phyloP scores from a whole-genome alignment of 2,329 filamentous ascomycete species.

The Scedosporium boydii region DNA sequence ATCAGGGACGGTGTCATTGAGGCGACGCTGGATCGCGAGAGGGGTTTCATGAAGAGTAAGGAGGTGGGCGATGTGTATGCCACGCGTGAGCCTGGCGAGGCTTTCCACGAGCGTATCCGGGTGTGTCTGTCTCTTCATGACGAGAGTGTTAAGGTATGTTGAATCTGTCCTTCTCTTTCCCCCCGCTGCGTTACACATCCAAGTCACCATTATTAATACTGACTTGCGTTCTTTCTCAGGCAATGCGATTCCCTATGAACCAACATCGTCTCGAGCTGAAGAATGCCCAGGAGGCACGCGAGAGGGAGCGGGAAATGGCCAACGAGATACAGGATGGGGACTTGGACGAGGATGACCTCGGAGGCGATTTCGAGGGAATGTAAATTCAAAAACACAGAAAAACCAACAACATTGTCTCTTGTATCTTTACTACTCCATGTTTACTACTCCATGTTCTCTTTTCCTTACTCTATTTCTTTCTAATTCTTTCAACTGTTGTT shows the following conservation, averaged over 20 bases:
- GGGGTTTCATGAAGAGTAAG: slow-evolving; percentile 97
- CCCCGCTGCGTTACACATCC: not conserved
- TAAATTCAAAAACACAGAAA: slow-evolving; percentile 35
- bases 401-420: not conserved
- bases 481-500: not conserved
- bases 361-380: slow-evolving; percentile 92
- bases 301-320: slow-evolving; percentile 90
- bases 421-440: not conserved
- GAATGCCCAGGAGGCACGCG: slow-evolving; percentile 95
- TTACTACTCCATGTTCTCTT: not conserved
- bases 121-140: slow-evolving; percentile 89
- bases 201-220: not conserved
- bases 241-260: slow-evolving; percentile 99
- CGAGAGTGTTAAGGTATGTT: slow-evolving; percentile 86
- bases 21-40: slow-evolving; percentile 86
- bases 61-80: slow-evolving; percentile 93
- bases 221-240: slow-evolving; percentile 35
- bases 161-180: not conserved
- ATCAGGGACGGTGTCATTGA: slow-evolving; percentile 97
- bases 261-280: slow-evolving; percentile 95
- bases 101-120: slow-evolving; percentile 92
- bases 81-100: slow-evolving; percentile 89
- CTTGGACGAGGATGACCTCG: slow-evolving; percentile 90
- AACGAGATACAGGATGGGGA: slow-evolving; percentile 99
- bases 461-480: not conserved